Evolutionary conservation across 345 rosid genomes (phyloP), one percentile per base, ranked within the genome.

Genomic region (Orychophragmus violaceus): DNA sequence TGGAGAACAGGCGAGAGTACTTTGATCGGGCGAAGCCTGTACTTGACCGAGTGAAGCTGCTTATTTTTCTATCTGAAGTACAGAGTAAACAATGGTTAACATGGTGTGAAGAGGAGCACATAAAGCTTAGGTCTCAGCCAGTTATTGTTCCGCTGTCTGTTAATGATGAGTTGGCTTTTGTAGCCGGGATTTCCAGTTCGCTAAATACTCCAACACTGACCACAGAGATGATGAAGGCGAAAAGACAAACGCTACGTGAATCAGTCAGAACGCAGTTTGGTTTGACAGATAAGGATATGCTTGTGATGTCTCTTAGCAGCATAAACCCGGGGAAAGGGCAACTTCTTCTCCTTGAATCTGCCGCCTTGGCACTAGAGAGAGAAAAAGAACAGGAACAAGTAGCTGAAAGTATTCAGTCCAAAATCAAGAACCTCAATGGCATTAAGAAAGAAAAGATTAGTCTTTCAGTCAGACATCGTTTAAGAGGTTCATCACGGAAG

Each of bases 1-100:
- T 93, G 98, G 97, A 90, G 79, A 93, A 93, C 78, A 81, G 96
- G 64, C 70, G 83, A 63, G 97, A 93, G 74, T 93, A 90, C 77
- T 93, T 93, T 77, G 89, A 90, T 63, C 84, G 98, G 59, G 74
- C 96, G 19, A 90, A 86, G 71, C 77, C 80, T 64, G 87, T 86
- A 24, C 87, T 93, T 66, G 46, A 88, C 74, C 76, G 87, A 63
- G 98, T 93, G 76, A 90, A 90, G 76, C 80, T 86, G 85, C 75
- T 93, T 29, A 76, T 88, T 24, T 93, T 88, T 76, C 79, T 93
- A 67, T 86, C 98, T 44, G 97, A 93, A 77, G 72, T 70, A 9
- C 98, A 93, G 85, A 78, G 84, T 46, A 84, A 80, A 58, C 92
- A 90, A 46, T 90, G 98, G 98, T 80, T 84, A 70, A 63, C 94